These are phyloP conservation scores for Ocimum tenuiflorum DNA, from an alignment of 257 asterid species.

Conservation along the genomic window DNA sequence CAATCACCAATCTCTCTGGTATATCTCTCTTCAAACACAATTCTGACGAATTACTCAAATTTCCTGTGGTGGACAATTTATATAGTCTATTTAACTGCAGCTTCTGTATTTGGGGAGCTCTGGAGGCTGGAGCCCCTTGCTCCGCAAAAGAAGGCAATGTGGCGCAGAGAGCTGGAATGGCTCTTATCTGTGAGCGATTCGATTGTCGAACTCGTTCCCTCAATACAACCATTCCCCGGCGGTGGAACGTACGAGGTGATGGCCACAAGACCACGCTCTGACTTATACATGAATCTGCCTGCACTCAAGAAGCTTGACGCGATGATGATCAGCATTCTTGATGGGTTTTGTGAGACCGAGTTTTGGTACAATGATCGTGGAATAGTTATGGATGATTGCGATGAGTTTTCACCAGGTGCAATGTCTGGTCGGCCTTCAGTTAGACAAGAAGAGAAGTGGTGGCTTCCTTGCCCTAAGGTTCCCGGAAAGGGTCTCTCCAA, in stretches of 20 bases:
- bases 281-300: slow-evolving; percentile 77
- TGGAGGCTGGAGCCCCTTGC: slow-evolving; percentile 98
- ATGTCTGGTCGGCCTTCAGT: slow-evolving; percentile 75
- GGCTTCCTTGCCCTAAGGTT: slow-evolving; percentile 96
- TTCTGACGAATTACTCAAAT: neutral
- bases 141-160: slow-evolving; percentile 75
- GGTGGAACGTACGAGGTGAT: slow-evolving; percentile 85
- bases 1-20: slow-evolving; percentile 96
- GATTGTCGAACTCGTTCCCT: slow-evolving; percentile 87
- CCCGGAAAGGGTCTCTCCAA: slow-evolving; percentile 82
- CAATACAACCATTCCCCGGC: slow-evolving; percentile 68
- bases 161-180: slow-evolving; percentile 97
- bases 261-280: slow-evolving; percentile 75
- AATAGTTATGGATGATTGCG: slow-evolving; percentile 46
- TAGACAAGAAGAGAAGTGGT: slow-evolving; percentile 98
- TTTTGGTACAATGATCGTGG: slow-evolving; percentile 94
- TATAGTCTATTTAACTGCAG: slow-evolving; percentile 25
- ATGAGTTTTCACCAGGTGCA: slow-evolving; percentile 32
- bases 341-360: slow-evolving; percentile 71
- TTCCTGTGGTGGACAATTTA: neutral
- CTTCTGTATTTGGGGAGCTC: slow-evolving; percentile 85
- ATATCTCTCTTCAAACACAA: slow-evolving; percentile 9
- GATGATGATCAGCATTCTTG: slow-evolving; percentile 78
- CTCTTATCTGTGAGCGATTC: slow-evolving; percentile 83
- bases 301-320: slow-evolving; percentile 98